Evolutionary conservation across 441 rosid genomes (phyloP), one percentile per base, ranked within the genome.

Genomic region (Pelargonium cotyledonis): DNA sequence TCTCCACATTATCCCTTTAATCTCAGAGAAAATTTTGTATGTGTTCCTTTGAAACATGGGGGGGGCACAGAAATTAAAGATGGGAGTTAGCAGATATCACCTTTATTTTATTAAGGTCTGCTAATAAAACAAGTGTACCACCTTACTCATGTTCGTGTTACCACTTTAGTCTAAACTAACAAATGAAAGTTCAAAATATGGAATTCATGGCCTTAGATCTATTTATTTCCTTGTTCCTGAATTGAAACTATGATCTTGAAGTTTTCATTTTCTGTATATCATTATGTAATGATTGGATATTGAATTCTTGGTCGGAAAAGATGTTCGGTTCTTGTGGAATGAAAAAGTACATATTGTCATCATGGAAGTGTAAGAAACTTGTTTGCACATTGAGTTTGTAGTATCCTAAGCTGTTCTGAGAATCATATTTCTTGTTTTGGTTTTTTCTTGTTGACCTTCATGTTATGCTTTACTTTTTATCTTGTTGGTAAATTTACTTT

Each of bases 41-140:
- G 43, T 49, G 63, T 29, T 15, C 11, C 46, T 31, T 66, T 58
- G 12, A 14, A 6, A 26, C 15, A 19, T 15, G 6, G 60, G 60
- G 16, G 77, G 80, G 76, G 77, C n/a, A 81, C 68, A 68, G 63
- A 77, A 65, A 80, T 26, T 18, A 47, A 76, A 65, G 44, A 55
- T 41, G 74, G 75, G 73, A 73, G 78, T 71, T 77, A 14, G 75
- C 78, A 65, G 82, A 79, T 75, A n/a, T 49, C 71, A 35, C 72
- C 73, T 73, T 70, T 72, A 10, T 18, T 9, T 53, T 46, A 21
- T 14, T 49, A 55, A 65, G 65, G 75, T 71, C 73, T 78, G 80
- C 38, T 72, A 31, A 68, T 78, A 35, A 35, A 35, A 35, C 40
- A 35, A 51, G 79, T 80, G 70, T 70, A 79, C 77, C 63, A 35